Evolutionary conservation across 352 stramenopile genomes (phyloP), one percentile per base, ranked within the genome.

Genomic region (Phytophthora agathidicida): DNA sequence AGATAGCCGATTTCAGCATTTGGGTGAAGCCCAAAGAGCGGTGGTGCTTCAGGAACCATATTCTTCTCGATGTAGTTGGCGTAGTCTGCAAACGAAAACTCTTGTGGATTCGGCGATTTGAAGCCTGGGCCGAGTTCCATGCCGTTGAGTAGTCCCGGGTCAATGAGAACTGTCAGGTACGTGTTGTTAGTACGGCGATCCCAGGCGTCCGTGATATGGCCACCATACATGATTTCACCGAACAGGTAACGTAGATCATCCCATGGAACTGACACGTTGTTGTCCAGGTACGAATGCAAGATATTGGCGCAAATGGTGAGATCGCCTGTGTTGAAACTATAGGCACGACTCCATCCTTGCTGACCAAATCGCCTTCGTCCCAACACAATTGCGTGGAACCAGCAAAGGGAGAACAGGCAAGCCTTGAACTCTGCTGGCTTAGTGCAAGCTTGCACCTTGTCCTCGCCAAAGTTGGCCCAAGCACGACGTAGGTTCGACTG

Each of bases 221-320:
- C 94, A 27, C 94, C 94, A 73, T 98, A 98, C 94, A 98, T 98
- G 73, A 98, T 98, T 70, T 98, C 94, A 24, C 94, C 94, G 64
- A 98, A 98, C 36, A 98, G 89, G 64, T 98, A 98, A 11, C 96
- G 88, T 5, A 98, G 60, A 74, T 98, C 96, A 68, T 98, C 93
- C 94, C 94, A 98, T 10, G 94, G 94, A 41, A 98, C 89, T 37
- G 67, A 80, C 6, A 69, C 63, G 55, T 97, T 98, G 70, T 94
- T 95, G 75, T 98, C 91, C 55, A 98, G 63, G 67, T 98, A 98
- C 47, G 83, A 93, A 45, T 91, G 73, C 22, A 98, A 58, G 35
- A 98, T 97, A 52, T 98, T 98, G 26, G 84, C 84, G 64, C 94
- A 98, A 62, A 98, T 98, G 36, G 88, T 97, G 33, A 98, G 80